Evolutionary conservation across 148 eudicot species (phyloP), one percentile per base, ranked within the genome.

Genomic region (Chenopodium quinoa): DNA sequence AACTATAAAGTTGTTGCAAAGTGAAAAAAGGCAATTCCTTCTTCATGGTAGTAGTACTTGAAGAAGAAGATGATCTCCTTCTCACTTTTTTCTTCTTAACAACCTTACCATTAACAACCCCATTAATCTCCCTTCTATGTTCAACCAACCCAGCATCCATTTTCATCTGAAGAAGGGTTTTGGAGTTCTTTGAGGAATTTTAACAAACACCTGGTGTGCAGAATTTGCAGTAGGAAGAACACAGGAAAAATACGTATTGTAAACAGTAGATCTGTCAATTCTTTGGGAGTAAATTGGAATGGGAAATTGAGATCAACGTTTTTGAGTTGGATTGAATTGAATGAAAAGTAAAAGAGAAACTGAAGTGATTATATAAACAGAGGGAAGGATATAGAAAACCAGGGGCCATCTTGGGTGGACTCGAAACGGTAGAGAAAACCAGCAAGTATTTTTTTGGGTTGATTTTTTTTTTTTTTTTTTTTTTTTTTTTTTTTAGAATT

Each of bases 1-100:
- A 83, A 32, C 68, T 64, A 78, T 84, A 93, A n/a, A 93, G 84
- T 66, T 83, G 80, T 75, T 91, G 98, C 77, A 93, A 86, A 78
- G 83, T 76, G 71, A 63, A 23, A 19, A 81, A 83, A 50, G 82
- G 81, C n/a, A 69, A 78, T 22, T 54, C 75, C 71, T 54, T 82
- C 73, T 80, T 82, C 14, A 73, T 32, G 10, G n/a, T 75, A 34
- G 46, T 46, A 52, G 56, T 19, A 16, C n/a, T 13, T 0, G 66
- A 40, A 6, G 44, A 40, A 40, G 44, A 75, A 25, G 65, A 20
- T 12, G 63, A 68, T 69, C 82, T 56, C 78, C 84, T 78, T 70
- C 81, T 83, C 67, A 80, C 79, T 75, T 86, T 75, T 48, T 80
- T 88, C 85, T 83, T 93, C 91, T 88, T 91, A 20, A 85, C 85